Base-by-base conservation (phyloP, 768 basidiomycete genomes). In the Termitomyces sp. region DNA sequence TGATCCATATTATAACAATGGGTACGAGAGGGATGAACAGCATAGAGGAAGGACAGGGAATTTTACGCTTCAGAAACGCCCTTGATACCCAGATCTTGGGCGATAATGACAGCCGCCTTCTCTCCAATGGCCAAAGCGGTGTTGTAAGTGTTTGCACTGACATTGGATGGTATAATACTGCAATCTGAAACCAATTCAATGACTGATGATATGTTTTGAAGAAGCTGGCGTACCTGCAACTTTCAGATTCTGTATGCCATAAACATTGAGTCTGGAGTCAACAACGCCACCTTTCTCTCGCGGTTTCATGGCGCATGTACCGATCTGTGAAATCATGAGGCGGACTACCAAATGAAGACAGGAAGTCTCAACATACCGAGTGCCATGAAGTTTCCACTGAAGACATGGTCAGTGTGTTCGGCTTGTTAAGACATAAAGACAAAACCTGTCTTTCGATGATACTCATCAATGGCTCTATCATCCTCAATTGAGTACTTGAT, bases 241-340 rank as follows among this genome's bases (percentile, higher is more conserved):
- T 62, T 87, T 85, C 44, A 88, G 69, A 22, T 76, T 75, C 59
- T 70, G 56, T 0, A 81, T 73, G 0, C 83, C 84, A 57, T 88
- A 86, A 13, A 88, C 84, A 54, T 82, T 82, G 40, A 88, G 66
- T n/a, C 70, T 70, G 33, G 76, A 49, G 59, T 88, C 83, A 7
- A 89, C 83, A 6, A 88, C 86, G 7, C 85, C 85, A 4, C 76
- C 79, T 35, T 75, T 50, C 11, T 79, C 73, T 22, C 77, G 75
- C 3, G 82, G 74, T 63, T 85, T 85, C 85, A 88, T 87, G 0
- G 83, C 78, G 54, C 84, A 86, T 0, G 84, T 87, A 32, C 85
- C 85, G 11, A 83, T 71, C 83, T 85, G 50, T 5, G 16, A 46
- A n/a, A 48, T 41, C 20, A 11, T 42, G 27, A 44, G 25, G 56